Conservation (phyloP, 139 green algal genomes). For the Ulvella scutata region DNA sequence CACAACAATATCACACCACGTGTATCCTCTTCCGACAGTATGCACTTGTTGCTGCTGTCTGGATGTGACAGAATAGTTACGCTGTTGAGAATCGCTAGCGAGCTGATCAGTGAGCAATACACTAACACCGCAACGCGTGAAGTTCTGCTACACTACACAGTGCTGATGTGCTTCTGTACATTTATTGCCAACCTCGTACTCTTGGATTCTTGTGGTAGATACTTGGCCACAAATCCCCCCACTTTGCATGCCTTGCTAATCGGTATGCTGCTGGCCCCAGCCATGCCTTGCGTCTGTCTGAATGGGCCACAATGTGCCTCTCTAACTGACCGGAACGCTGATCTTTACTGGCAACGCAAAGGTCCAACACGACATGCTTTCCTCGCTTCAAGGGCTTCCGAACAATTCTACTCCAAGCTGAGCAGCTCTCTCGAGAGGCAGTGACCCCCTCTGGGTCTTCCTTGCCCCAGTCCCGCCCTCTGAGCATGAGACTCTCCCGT, state of each 20-base stretch:
- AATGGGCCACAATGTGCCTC: constrained; percentile 32
- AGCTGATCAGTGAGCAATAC: too few relatives aligned
- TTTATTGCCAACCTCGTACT: neutral
- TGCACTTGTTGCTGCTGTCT: too few relatives aligned
- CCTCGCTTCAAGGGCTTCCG: constrained; percentile 33
- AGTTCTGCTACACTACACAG: too few relatives aligned
- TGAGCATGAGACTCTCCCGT: neutral
- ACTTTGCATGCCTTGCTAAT: constrained; percentile 28
- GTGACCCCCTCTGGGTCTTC: constrained; percentile 3
- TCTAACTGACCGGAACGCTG: constrained; percentile 2
- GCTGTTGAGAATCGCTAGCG: too few relatives aligned
- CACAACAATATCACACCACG: too few relatives aligned
- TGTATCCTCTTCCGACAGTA: too few relatives aligned
- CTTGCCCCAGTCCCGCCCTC: neutral
- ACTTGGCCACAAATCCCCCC: constrained; percentile 58
- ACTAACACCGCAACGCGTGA: too few relatives aligned
- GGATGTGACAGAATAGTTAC: too few relatives aligned
- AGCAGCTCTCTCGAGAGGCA: neutral
- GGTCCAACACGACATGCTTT: constrained; percentile 51
- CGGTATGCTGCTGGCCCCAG: constrained; percentile 30
- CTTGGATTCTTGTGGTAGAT: constrained; percentile 20
- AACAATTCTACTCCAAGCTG: constrained; percentile 24
- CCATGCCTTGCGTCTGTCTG: constrained; percentile 11
- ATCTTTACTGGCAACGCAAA: constrained; percentile 26
- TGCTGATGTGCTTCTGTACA: too few relatives aligned